A percentile compares a stretch with the other conserved stretches of the same genome.
Conservation (phyloP, 2,329 filamentous ascomycete genomes). For the Trichoderma polysporum region DNA sequence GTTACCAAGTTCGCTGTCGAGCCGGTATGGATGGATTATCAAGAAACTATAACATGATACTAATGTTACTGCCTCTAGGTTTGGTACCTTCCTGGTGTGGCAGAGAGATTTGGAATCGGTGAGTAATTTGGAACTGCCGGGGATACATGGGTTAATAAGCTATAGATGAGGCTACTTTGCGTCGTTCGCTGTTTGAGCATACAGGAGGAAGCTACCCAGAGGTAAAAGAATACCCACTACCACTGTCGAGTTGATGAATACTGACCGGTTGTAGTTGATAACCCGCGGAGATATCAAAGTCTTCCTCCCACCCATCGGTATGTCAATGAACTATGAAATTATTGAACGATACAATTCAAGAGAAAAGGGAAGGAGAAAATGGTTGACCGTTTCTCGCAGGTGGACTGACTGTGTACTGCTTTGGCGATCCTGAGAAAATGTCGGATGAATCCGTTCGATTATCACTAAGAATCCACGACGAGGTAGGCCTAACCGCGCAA, state of each 20-base stretch:
- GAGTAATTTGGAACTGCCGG: conserved; percentile 28
- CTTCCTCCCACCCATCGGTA: conserved; percentile 89
- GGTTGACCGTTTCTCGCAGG: conserved; percentile 42
- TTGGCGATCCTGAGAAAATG: conserved; percentile 93
- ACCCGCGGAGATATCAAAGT: conserved; percentile 92
- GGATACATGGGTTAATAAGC: conserved; percentile 29
- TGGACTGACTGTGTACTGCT: conserved; percentile 93
- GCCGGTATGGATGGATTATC: conserved; percentile 59
- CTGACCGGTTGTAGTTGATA: conserved; percentile 60
- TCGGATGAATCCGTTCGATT: conserved; percentile 78
- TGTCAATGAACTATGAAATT: conserved; percentile 18
- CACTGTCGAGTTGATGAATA: not conserved
- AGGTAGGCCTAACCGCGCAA: conserved; percentile 42
- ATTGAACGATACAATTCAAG: too few relatives aligned
- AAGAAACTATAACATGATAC: not conserved
- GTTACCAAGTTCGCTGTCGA: conserved; percentile 98
- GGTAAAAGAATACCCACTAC: conserved; percentile 35
- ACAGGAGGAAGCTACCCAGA: conserved; percentile 96
- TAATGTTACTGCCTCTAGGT: conserved; percentile 40
- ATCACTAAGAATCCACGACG: conserved; percentile 76
- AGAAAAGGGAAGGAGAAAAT: not conserved
- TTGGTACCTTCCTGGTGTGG: conserved; percentile 84
- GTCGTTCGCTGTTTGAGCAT: conserved; percentile 87
- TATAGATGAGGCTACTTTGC: conserved; percentile 77
- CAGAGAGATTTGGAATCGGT: conserved; percentile 89